Percentiles rank a stretch among this genome's conserved stretches.
These are phyloP conservation scores for Monilinia aucupariae DNA, from an alignment of 2,329 filamentous ascomycete species.

Conservation along the genomic window DNA sequence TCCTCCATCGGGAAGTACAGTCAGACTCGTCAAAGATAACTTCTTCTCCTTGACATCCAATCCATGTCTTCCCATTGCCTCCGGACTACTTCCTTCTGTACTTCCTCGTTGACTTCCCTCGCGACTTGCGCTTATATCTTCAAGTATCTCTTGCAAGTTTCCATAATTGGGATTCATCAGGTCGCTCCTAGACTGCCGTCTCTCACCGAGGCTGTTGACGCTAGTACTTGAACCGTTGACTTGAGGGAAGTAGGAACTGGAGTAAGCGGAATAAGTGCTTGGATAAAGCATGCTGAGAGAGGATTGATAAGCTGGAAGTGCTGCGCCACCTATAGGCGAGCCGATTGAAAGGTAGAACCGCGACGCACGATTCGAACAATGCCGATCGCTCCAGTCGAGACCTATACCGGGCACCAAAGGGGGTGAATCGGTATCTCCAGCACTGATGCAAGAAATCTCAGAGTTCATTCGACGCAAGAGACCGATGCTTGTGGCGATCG, in stretches of 20 bases:
- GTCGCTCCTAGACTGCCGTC: slow-evolving; percentile 1
- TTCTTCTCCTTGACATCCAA: slow-evolving; percentile 13
- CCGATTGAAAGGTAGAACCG: slow-evolving; percentile 13
- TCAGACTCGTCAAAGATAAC: background rate
- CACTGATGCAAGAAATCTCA: slow-evolving; percentile 12
- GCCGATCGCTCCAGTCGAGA: background rate
- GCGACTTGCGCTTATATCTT: background rate
- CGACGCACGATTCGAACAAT: background rate
- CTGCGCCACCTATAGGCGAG: background rate
- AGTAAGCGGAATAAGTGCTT: background rate
- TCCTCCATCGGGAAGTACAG: slow-evolving; percentile 8
- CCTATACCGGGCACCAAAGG: background rate
- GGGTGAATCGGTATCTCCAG: background rate
- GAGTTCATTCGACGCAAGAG: slow-evolving; percentile 19
- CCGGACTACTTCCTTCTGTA: slow-evolving; percentile 5
- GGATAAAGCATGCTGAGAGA: slow-evolving; percentile 4
- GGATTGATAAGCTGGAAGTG: background rate
- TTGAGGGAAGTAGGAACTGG: slow-evolving; percentile 2
- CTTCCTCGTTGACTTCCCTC: background rate
- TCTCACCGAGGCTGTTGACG: slow-evolving; percentile 3
- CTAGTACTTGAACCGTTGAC: slow-evolving; percentile 3
- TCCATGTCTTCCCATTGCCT: slow-evolving; percentile 2
- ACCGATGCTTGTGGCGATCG: slow-evolving; percentile 15
- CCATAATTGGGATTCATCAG: slow-evolving; percentile 7
- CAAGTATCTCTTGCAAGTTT: slow-evolving; percentile 4